Evolutionary conservation across 306 rosid species (phyloP).

Genomic region (Abrus precatorius): DNA sequence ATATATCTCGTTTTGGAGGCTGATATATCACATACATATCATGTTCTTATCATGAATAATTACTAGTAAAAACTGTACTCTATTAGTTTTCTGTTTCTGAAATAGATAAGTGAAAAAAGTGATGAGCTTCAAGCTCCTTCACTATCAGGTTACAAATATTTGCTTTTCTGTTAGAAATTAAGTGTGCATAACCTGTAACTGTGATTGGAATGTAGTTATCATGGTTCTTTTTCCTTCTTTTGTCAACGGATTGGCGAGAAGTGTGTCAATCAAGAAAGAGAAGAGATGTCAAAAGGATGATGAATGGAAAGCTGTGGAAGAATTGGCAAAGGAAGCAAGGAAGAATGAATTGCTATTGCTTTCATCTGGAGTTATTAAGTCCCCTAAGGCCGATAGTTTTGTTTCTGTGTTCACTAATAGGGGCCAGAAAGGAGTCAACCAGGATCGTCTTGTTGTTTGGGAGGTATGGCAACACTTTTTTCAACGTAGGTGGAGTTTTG

Average conservation of each 20-base stretch:
- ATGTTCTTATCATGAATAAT: conserved; percentile 14
- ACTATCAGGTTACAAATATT: background rate
- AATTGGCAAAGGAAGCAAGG: conserved; percentile 80
- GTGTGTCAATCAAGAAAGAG: conserved; percentile 58
- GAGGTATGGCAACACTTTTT: conserved; percentile 58
- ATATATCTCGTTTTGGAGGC: background rate
- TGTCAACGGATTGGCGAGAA: conserved; percentile 69
- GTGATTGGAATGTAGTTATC: conserved; percentile 41
- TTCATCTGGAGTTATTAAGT: conserved; percentile 69
- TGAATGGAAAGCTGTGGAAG: conserved; percentile 64
- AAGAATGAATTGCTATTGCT: conserved; percentile 66
- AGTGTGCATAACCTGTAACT: conserved; percentile 17
- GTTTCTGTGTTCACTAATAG: conserved; percentile 71
- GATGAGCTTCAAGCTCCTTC: conserved; percentile 17
- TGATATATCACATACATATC: background rate
- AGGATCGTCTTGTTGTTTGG: conserved; percentile 79
- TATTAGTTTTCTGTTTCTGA: conserved; percentile 12
- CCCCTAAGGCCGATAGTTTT: conserved; percentile 60
- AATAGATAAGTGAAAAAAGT: conserved; percentile 21
- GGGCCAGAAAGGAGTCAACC: conserved; percentile 89
- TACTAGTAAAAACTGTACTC: conserved; percentile 6
- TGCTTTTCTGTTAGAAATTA: conserved; percentile 6
- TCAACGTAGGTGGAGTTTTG: background rate
- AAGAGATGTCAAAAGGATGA: conserved; percentile 47
- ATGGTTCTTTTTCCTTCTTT: conserved; percentile 76